Evolutionary conservation across 306 rosid species (phyloP), one percentile per base, ranked within the genome.

Genomic region (Psophocarpus tetragonolobus): DNA sequence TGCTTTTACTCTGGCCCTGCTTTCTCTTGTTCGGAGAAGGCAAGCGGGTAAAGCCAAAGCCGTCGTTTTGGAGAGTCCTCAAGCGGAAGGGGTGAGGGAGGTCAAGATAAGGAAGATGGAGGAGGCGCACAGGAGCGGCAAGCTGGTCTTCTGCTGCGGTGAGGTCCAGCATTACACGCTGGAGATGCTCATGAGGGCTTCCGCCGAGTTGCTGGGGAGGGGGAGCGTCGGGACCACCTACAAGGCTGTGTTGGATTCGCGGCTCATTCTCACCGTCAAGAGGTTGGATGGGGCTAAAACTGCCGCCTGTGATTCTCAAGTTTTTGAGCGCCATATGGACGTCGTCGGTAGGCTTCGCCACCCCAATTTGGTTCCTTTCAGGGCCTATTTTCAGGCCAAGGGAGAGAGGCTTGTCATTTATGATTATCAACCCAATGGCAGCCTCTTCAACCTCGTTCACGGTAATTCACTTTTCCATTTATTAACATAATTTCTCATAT

Each of bases 151-250:
- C 84, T 85, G 91, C 63, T 77, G 81, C 5, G 95, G 97, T 35
- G 95, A 94, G 86, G 81, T 75, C 9, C 88, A 80, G 66, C 35
- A 80, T 13, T 94, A 90, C 65, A 88, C 85, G 53, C 71, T 92
- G 87, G 97, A 94, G 68, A 91, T 88, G 87, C 76, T 94, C 42
- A 94, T 94, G 98, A 80, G 88, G 32, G 98, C 92, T 5, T 92
- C 98, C 48, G 98, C 98, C 20, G 98, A 94, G 91, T 80, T 94
- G 30, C 84, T 94, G 1, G 98, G 97, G 1, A 87, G 97, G 45
- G 98, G 98, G 17, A 85, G 84, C 5, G 81, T 89, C 10, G 98
- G 97, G 45, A 87, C 96, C 1, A 94, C 98, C 3, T 94, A 94
- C 81, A 94, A 94, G 84, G 98, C 97, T 21, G 97, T 91, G 75